These are phyloP conservation scores for Diaporthe citrichinensis DNA, from an alignment of 2,329 filamentous ascomycete genomes.

Conservation along the genomic window DNA sequence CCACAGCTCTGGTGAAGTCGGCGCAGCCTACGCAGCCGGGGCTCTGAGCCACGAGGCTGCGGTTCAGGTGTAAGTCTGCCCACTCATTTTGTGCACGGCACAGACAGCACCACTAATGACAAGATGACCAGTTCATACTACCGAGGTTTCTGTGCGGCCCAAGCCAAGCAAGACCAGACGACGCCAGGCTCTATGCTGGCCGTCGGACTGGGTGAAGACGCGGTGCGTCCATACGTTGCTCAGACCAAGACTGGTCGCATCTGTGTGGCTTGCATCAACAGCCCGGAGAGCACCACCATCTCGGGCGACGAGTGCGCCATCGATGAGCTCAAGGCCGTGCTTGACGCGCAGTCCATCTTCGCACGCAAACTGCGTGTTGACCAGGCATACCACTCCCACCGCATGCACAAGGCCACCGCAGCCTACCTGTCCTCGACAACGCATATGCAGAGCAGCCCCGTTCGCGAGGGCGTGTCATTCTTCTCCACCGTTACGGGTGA, in stretches of 20 bases:
- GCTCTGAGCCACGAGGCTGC: constrained; percentile 35
- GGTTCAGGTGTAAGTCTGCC: constrained; percentile 30
- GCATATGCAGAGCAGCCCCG: not conserved
- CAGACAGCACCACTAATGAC: not conserved
- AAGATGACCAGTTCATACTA: constrained; percentile 39
- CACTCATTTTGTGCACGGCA: not conserved
- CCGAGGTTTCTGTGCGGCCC: constrained; percentile 30
- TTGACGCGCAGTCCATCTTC: constrained; percentile 48
- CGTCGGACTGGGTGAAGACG: constrained; percentile 35
- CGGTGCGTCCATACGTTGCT: constrained; percentile 1
- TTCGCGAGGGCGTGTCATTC: constrained; percentile 1
- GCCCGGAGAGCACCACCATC: constrained; percentile 51
- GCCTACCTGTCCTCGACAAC: constrained; percentile 21
- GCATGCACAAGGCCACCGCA: constrained; percentile 49
- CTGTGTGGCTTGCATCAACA: constrained; percentile 30
- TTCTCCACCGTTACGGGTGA: constrained; percentile 13
- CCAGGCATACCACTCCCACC: constrained; percentile 55
- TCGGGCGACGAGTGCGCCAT: constrained; percentile 50
- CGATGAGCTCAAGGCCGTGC: constrained; percentile 44
- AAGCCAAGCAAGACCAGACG: constrained; percentile 19
- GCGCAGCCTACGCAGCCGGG: constrained; percentile 54
- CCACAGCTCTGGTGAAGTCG: constrained; percentile 58
- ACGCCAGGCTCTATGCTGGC: constrained; percentile 43
- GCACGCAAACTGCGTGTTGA: constrained; percentile 49
- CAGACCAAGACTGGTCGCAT: constrained; percentile 14